Evolutionary conservation across 2,329 filamentous ascomycete species (phyloP).

Genomic region (Aurifilum marmelostoma): DNA sequence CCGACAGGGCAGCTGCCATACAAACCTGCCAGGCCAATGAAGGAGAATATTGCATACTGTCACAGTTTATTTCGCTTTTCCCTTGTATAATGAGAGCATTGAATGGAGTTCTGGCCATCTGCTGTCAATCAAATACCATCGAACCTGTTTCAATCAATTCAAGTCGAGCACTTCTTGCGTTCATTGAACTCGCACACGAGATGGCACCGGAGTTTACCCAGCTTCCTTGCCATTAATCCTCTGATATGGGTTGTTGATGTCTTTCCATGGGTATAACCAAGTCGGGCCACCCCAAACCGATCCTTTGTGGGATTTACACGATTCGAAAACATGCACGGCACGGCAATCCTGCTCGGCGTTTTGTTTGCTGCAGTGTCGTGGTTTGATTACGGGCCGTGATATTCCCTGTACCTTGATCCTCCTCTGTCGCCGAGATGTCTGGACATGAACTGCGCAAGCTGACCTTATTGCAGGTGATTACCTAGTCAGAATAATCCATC

Average conservation of each 20-base stretch:
- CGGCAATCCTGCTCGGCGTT: background rate
- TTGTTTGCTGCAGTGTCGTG: background rate
- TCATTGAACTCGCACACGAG: background rate
- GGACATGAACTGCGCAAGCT: background rate
- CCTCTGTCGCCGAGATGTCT: background rate
- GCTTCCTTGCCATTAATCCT: background rate
- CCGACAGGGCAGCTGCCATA: background rate
- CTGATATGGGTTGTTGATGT: background rate
- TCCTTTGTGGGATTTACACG: background rate
- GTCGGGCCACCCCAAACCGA: background rate
- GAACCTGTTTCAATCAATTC: background rate
- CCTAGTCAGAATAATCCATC: background rate
- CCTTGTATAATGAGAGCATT: conserved; percentile 15
- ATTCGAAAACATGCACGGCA: background rate
- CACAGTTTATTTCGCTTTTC: background rate
- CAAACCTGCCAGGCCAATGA: background rate
- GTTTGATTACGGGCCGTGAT: background rate
- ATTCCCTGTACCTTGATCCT: background rate
- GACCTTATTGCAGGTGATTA: background rate
- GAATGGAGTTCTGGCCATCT: conserved; percentile 26
- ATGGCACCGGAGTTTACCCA: too few species aligned
- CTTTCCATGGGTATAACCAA: background rate
- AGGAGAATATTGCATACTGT: background rate
- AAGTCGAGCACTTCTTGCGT: background rate
- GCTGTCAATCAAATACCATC: conserved; percentile 15